A percentile compares a stretch with the other conserved stretches of the same genome.
phyloP scores from a whole-genome alignment of 2,329 filamentous ascomycete genomes.

The Fusarium kyushuense region DNA sequence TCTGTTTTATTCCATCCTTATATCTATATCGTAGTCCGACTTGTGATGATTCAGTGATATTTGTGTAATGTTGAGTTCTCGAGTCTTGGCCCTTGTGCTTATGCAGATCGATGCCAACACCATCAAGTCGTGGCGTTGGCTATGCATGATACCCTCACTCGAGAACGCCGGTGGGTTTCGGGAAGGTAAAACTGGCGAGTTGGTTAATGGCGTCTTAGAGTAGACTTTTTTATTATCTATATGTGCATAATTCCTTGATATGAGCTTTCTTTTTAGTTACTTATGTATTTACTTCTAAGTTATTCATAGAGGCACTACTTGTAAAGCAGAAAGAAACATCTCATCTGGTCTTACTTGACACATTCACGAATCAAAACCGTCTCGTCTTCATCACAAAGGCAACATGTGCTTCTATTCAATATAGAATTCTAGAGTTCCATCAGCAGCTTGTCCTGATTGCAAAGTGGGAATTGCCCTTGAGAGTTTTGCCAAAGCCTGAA shows the following conservation, averaged over 20 bases:
- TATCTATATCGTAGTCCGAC: no score
- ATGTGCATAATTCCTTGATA: neutral
- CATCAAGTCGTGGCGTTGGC: neutral
- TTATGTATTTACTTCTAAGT: neutral
- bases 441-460: no score
- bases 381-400: neutral
- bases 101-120: no score
- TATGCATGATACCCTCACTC: neutral
- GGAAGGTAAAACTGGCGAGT: no score
- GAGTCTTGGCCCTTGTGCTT: neutral
- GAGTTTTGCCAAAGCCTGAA: neutral
- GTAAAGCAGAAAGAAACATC: neutral
- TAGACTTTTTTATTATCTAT: neutral
- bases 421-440: neutral
- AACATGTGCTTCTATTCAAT: neutral
- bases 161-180: no score
- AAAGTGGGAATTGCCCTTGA: neutral
- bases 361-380: neutral
- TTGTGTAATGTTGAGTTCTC: neutral
- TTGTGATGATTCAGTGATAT: constrained; percentile 1
- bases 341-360: neutral
- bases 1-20: constrained; percentile 7
- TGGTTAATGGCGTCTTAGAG: neutral
- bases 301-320: neutral
- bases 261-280: neutral